These are phyloP conservation scores for Lactarius akahatsu DNA, from an alignment of 768 basidiomycete genomes.

Conservation along the genomic window DNA sequence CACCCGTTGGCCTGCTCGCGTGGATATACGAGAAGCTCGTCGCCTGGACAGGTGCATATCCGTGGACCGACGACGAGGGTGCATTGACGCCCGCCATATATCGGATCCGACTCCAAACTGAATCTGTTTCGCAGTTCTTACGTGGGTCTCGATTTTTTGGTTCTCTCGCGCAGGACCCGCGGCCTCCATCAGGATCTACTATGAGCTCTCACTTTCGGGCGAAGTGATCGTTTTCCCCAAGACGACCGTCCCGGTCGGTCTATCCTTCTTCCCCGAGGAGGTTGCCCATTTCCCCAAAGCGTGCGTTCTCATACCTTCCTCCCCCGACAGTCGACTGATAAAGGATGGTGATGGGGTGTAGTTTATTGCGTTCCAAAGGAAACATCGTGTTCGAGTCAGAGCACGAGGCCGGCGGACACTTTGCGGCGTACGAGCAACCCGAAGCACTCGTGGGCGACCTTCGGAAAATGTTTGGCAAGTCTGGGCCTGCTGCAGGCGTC, in stretches of 20 bases:
- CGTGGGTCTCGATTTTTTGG: constrained; percentile 59
- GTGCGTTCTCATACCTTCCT: constrained; percentile 34
- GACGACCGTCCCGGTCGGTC: constrained; percentile 44
- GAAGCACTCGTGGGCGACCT: constrained; percentile 49
- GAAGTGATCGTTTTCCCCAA: neutral
- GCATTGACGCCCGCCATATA: neutral
- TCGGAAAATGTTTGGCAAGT: constrained; percentile 55
- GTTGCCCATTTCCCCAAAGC: constrained; percentile 36
- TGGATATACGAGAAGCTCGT: constrained; percentile 38
- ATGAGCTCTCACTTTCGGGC: constrained; percentile 38
- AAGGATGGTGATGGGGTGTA: neutral
- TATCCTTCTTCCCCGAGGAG: constrained; percentile 55
- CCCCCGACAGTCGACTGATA: neutral
- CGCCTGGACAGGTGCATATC: constrained; percentile 44
- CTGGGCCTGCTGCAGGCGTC: constrained; percentile 40
- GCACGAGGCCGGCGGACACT: constrained; percentile 57
- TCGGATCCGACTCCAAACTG: neutral
- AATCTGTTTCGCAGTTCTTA: constrained; percentile 44
- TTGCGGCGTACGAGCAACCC: constrained; percentile 54
- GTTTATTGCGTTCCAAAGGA: constrained; percentile 34
- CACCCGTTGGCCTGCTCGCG: constrained; percentile 46
- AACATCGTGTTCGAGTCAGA: constrained; percentile 48
- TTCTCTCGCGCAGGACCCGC: constrained; percentile 60
- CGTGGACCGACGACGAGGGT: constrained; percentile 58
- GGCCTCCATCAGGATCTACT: constrained; percentile 59